A percentile compares a stretch with the other conserved stretches of the same genome.
phyloP scores from a whole-genome alignment of 2,329 filamentous ascomycete species.

The Xylaria sp. region DNA sequence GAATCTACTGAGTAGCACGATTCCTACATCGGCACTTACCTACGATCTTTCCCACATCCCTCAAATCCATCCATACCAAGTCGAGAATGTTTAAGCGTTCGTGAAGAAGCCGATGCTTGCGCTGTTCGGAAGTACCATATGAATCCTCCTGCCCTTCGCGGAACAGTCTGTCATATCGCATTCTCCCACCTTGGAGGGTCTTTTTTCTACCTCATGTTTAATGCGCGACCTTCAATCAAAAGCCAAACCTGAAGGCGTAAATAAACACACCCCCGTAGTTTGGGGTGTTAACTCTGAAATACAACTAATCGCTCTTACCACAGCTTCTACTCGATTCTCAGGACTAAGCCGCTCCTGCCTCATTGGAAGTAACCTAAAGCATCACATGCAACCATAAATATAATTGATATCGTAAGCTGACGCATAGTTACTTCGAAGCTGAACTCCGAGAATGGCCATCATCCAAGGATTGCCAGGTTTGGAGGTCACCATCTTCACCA shows the following conservation, averaged over 20 bases:
- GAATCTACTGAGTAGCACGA: background rate
- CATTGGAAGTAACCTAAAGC: background rate
- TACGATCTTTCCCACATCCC: background rate
- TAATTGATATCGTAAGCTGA: background rate
- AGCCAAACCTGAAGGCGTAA: background rate
- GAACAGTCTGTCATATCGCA: background rate
- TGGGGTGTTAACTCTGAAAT: background rate
- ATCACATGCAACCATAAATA: background rate
- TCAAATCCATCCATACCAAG: background rate
- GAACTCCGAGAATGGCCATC: constrained; percentile 41
- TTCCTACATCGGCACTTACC: background rate
- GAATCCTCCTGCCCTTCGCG: background rate
- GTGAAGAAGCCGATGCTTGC: background rate
- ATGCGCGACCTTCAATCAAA: background rate
- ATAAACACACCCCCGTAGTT: background rate
- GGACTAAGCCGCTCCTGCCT: background rate
- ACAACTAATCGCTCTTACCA: background rate
- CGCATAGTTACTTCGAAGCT: background rate
- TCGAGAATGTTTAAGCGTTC: background rate
- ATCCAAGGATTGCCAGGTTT: constrained; percentile 39
- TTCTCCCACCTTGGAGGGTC: background rate
- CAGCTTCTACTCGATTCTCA: background rate
- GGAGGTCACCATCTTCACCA: constrained; percentile 40
- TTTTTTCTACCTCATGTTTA: background rate
- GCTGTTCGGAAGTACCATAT: background rate